phyloP scores from a whole-genome alignment of 2,329 filamentous ascomycete species.

The Lasiodiplodia theobromae region DNA sequence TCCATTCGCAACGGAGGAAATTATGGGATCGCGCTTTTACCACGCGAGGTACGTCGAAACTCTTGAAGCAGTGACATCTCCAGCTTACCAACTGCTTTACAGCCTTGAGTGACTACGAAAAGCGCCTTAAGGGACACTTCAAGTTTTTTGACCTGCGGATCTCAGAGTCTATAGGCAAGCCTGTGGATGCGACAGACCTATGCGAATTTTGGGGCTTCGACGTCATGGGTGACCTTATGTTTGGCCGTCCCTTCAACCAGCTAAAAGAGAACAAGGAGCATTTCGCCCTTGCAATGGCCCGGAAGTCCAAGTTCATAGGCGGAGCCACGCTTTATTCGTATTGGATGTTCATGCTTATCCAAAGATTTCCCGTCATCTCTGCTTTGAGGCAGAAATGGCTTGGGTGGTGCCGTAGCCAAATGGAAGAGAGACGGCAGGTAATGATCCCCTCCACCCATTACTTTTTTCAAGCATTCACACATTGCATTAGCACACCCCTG shows the following conservation, averaged over 20 bases:
- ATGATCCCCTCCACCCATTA: not conserved
- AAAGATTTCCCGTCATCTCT: slow-evolving; percentile 33
- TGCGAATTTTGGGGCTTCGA: slow-evolving; percentile 56
- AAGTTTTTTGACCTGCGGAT: not conserved
- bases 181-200: not conserved
- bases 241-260: slow-evolving; percentile 55
- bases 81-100: not conserved
- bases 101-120: slow-evolving; percentile 16
- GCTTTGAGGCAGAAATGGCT: not conserved
- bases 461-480: slow-evolving; percentile 31
- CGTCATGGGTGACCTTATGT: slow-evolving; percentile 59
- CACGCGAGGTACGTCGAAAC: slow-evolving; percentile 31
- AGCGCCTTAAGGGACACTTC: not conserved
- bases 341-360: slow-evolving; percentile 48
- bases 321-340: not conserved
- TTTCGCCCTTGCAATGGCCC: slow-evolving; percentile 51
- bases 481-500: not conserved
- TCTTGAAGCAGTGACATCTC: no score
- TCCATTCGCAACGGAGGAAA: slow-evolving; percentile 41
- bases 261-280: slow-evolving; percentile 50
- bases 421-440: slow-evolving; percentile 1
- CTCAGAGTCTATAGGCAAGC: not conserved
- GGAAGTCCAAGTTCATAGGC: slow-evolving; percentile 36
- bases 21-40: slow-evolving; percentile 45
- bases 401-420: slow-evolving; percentile 1